Evolutionary conservation across 1,139 yeast species (phyloP).

Genomic region (Pneumocystis murina): DNA sequence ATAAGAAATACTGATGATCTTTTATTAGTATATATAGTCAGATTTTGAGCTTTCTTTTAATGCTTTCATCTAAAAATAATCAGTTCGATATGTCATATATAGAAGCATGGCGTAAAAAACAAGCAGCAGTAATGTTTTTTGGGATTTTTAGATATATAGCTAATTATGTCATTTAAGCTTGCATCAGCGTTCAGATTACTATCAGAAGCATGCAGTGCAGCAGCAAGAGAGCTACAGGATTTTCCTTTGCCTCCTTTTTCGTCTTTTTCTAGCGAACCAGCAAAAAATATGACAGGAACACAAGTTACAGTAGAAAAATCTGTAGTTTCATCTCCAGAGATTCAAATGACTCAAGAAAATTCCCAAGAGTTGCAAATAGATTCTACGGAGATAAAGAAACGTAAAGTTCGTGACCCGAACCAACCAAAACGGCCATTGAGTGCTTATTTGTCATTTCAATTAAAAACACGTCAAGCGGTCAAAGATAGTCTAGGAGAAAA

Average conservation of each 20-base stretch:
- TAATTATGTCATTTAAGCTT: not conserved
- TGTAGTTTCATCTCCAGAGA: not conserved
- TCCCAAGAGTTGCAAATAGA: not conserved
- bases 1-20: not conserved
- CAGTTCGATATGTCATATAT: not conserved
- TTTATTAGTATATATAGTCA: not conserved
- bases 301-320: not conserved
- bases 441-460: conserved; percentile 65
- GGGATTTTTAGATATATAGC: not conserved
- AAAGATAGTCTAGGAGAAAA: conserved; percentile 48
- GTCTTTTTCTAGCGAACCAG: not conserved
- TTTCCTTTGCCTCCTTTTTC: not conserved
- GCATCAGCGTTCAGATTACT: conserved; percentile 5
- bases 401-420: conserved; percentile 42
- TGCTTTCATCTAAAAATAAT: not conserved
- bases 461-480: conserved; percentile 25
- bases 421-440: conserved; percentile 53
- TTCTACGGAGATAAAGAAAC: conserved; percentile 22
- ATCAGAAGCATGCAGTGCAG: conserved; percentile 9
- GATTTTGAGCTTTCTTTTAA: not conserved
- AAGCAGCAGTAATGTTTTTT: not conserved
- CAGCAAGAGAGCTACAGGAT: conserved; percentile 6
- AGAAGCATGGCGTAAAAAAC: not conserved
- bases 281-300: not conserved
- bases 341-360: not conserved